Evolutionary conservation across 441 rosid species (phyloP), one percentile per base, ranked within the genome.

Genomic region (Biscutella auriculata): DNA sequence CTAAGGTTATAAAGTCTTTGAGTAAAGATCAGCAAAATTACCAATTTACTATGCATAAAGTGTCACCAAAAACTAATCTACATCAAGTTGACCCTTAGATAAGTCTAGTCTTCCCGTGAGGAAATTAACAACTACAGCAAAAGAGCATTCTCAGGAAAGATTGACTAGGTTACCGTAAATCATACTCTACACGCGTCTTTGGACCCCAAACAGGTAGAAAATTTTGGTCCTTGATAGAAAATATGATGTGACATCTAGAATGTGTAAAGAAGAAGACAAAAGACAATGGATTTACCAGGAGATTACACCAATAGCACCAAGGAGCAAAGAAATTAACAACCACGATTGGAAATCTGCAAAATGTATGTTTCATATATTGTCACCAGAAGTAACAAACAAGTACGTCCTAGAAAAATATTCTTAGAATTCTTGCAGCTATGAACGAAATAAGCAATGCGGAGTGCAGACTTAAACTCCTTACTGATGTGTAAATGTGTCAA

Each of bases 301-400:
- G 97, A 57, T 74, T 85, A 73, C 99, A 79, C 95, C 95, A 94
- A 66, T 73, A 77, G 77, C 99, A 94, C 99, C 99, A 94, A 16
- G 97, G 97, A 66, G 97, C 96, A 78, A 49, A 87, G 76, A 94
- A 94, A 74, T 90, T 94, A 67, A 90, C 96, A 36, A 76, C 92
- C 73, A 88, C 70, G 73, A 94, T 76, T 44, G 91, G 95, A 73
- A 72, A 81, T 75, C 99, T 94, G 88, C 56, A 82, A 61, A 66
- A 21, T 60, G 43, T 9, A 41, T 40, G 41, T 4, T 67, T 33
- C 28, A 32, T 61, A 42, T 16, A 40, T 17, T 48, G 40, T 68
- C 41, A 67, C 32, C 3, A 39, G 57, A 53, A 45, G 60, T 32
- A 47, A 36, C 2, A 42, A 43, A 35, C 13, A 36, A 34, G 43